Evolutionary conservation across 768 basidiomycete genomes (phyloP), one percentile per base, ranked within the genome.

Genomic region (Rubroboletus pulcherrimus): DNA sequence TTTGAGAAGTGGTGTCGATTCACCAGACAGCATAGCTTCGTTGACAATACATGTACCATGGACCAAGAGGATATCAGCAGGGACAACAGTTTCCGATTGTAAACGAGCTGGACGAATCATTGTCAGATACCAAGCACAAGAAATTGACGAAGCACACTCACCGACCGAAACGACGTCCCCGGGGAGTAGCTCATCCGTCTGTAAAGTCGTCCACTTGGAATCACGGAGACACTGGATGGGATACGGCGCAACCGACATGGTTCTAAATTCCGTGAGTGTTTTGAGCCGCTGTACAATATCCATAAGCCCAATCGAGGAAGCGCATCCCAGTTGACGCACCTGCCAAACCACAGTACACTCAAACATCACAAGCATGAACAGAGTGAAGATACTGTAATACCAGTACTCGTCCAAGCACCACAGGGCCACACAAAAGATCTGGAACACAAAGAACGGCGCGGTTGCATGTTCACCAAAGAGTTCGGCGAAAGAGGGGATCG

Each of bases 291-390:
- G 62, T 24, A 37, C 39, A 51, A 35, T 21, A 40, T 17, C 39
- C 15, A 34, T 60, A 11, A 64, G 54, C 43, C 5, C 2, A 31
- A 31, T 9, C 8, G 4, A 41, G 7, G 30, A 31, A 17, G 15
- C 0, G 12, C 0, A 7, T 49, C 14, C 2, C 5, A 5, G 35
- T 55, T 17, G 30, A 72, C 86, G 48, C 61, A 91, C 93, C 87
- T 98, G 97, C 85, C 91, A 98, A 31, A 98, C 96, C 24, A 97
- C 94, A 1, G 97, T 98, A 74, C 95, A 98, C 74, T 99, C 97
- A 68, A 99, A 99, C 59, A 97, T 89, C 45, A 99, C 76, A 35
- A 99, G 79, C 97, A 99, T 99, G 82, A 99, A 98, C 26, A 95
- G 78, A 2, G 97, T 98, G 76, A 99, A 99, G 39, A 99, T 71